phyloP scores from a whole-genome alignment of 495 filamentous ascomycete species.

The Talaromyces nanjingensis region DNA sequence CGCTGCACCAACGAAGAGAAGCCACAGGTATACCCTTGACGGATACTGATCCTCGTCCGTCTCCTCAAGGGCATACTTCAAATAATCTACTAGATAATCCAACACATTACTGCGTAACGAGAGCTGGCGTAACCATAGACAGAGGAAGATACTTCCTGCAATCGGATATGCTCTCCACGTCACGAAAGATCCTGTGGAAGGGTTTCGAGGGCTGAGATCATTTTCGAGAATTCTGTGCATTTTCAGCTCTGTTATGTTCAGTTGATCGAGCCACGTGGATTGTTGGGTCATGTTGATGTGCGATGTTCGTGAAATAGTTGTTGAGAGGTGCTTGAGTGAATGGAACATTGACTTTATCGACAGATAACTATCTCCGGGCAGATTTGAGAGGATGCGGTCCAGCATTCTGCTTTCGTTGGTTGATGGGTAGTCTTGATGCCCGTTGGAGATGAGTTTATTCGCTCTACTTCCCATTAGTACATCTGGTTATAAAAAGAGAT shows the following conservation, averaged over 20 bases:
- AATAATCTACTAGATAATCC: neutral
- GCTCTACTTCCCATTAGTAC: neutral
- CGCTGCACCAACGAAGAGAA: neutral
- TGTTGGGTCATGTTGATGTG: neutral
- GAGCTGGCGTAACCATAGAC: neutral
- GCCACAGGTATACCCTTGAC: neutral
- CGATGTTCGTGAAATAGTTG: neutral
- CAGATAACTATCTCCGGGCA: neutral
- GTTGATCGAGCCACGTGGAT: neutral
- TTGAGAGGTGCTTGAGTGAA: neutral
- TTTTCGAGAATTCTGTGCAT: neutral
- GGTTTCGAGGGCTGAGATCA: neutral
- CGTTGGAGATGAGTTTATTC: neutral
- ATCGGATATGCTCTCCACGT: constrained; percentile 1
- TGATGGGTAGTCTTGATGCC: neutral
- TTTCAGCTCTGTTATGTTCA: neutral
- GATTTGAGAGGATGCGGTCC: neutral
- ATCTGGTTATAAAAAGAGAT: too few species aligned
- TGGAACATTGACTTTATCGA: neutral
- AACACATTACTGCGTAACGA: neutral
- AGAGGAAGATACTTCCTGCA: neutral
- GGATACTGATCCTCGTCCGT: neutral
- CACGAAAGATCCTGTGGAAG: neutral
- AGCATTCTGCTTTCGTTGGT: neutral
- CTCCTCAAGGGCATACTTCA: neutral